Evolutionary conservation across 805 yeast genomes (phyloP).

Genomic region (Sugiyamaella mastotermitis): DNA sequence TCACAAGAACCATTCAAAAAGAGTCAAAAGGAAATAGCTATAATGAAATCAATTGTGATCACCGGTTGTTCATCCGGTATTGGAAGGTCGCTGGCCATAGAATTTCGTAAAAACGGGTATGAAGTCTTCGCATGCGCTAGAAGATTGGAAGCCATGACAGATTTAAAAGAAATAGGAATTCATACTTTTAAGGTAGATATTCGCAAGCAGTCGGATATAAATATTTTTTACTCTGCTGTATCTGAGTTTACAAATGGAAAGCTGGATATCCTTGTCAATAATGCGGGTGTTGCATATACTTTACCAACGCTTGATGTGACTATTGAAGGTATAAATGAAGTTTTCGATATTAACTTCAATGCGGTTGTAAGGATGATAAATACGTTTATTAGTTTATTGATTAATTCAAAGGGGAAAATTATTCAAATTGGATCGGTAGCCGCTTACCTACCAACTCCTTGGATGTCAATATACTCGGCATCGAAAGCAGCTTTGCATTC

Average conservation of each 20-base stretch:
- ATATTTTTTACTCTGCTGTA: slow-evolving; percentile 3
- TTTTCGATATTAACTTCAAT: slow-evolving; percentile 60
- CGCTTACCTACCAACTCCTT: slow-evolving; percentile 64
- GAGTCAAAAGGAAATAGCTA: too few relatives aligned
- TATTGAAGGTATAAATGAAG: slow-evolving; percentile 44
- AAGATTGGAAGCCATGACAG: slow-evolving; percentile 53
- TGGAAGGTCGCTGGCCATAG: slow-evolving; percentile 14
- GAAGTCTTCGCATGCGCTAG: slow-evolving; percentile 69
- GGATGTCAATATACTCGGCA: slow-evolving; percentile 57
- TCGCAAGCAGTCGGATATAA: slow-evolving; percentile 38
- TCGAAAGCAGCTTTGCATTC: slow-evolving; percentile 73
- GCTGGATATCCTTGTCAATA: slow-evolving; percentile 56
- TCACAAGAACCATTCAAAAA: too few relatives aligned
- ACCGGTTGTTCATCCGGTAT: slow-evolving; percentile 17
- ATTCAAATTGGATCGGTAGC: slow-evolving; percentile 70
- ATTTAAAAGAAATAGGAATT: slow-evolving; percentile 39
- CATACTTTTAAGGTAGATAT: slow-evolving; percentile 52
- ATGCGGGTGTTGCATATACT: slow-evolving; percentile 73
- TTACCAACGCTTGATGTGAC: slow-evolving; percentile 63
- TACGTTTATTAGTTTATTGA: slow-evolving; percentile 50
- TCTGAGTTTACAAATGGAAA: slow-evolving; percentile 37
- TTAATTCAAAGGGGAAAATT: slow-evolving; percentile 60
- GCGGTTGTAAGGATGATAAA: slow-evolving; percentile 62
- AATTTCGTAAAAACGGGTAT: slow-evolving; percentile 3
- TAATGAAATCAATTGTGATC: too few relatives aligned